A percentile compares a stretch with the other conserved stretches of the same genome.
phyloP scores from a whole-genome alignment of 2,329 filamentous ascomycete species.

The Amauroascus verrucosus region DNA sequence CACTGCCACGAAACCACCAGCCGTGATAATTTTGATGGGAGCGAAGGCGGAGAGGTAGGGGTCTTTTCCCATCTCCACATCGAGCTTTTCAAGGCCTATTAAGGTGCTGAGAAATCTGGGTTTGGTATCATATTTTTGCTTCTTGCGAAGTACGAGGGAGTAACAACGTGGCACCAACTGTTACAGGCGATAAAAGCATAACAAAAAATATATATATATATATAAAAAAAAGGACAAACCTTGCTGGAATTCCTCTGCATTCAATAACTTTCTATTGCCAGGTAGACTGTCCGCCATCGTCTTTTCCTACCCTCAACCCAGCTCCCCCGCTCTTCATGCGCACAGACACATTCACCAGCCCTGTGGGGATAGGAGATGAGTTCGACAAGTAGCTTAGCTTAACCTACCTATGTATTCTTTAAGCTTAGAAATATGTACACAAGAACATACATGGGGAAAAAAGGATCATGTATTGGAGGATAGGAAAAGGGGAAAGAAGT shows the following conservation, averaged over 20 bases:
- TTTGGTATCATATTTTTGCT: too few relatives aligned
- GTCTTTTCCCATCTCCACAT: constrained; percentile 24
- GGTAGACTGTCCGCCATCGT: background rate
- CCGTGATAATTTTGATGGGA: constrained; percentile 25
- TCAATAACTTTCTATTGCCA: constrained; percentile 1
- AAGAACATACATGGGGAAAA: background rate
- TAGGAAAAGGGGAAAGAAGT: background rate
- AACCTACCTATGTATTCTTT: background rate
- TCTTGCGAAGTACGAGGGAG: too few relatives aligned
- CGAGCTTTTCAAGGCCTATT: constrained; percentile 24
- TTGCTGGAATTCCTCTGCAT: constrained; percentile 10
- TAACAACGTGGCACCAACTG: too few relatives aligned
- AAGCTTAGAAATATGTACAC: constrained; percentile 1
- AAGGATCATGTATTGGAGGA: background rate
- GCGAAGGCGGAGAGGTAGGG: constrained; percentile 26
- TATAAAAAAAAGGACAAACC: background rate
- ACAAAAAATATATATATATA: too few relatives aligned
- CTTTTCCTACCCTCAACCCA: background rate
- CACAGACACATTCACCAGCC: background rate
- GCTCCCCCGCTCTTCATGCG: background rate
- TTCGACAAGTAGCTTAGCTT: background rate
- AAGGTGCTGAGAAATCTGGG: background rate
- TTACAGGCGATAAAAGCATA: too few relatives aligned
- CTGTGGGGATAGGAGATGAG: background rate
- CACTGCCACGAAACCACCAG: constrained; percentile 26